Conservation (phyloP, 768 basidiomycete species). For the Suillus fuscotomentosus region DNA sequence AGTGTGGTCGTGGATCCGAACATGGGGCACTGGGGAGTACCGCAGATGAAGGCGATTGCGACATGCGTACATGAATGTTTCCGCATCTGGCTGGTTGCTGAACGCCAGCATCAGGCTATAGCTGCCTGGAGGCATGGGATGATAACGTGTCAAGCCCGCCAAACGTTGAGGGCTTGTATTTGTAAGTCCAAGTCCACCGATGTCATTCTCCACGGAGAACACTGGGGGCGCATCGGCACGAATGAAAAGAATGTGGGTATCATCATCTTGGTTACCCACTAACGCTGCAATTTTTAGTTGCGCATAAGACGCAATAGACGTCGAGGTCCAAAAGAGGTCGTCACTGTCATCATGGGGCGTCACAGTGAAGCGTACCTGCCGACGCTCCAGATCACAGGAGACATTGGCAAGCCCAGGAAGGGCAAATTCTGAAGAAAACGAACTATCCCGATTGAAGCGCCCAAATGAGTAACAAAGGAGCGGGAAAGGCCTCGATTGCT, state of each 20-base stretch:
- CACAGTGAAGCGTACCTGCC: conserved; percentile 29
- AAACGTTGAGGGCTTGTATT: conserved; percentile 13
- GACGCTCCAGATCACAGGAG: conserved; percentile 36
- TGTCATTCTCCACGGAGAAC: conserved; percentile 13
- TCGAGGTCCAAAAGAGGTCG: neutral
- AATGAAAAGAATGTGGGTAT: conserved; percentile 28
- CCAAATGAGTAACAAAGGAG: conserved; percentile 33
- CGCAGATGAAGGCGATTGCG: conserved; percentile 22
- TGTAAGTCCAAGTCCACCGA: neutral
- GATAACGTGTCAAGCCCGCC: conserved; percentile 25
- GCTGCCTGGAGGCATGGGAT: conserved; percentile 26
- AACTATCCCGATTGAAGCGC: conserved; percentile 32
- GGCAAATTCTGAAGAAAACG: conserved; percentile 32
- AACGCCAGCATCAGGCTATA: conserved; percentile 32
- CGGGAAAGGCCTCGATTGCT: conserved; percentile 18
- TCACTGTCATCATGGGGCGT: conserved; percentile 5
- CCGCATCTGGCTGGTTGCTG: conserved; percentile 19
- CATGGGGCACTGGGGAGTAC: neutral
- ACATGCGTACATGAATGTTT: conserved; percentile 27
- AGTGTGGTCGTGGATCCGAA: conserved; percentile 19
- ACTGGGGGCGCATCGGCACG: conserved; percentile 31
- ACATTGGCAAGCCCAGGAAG: conserved; percentile 27
- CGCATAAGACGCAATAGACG: conserved; percentile 20
- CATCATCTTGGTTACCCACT: conserved; percentile 8
- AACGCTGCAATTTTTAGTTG: conserved; percentile 21